Conservation (phyloP, 176 grass and related monocot species). For the Triticum dicoccoides region DNA sequence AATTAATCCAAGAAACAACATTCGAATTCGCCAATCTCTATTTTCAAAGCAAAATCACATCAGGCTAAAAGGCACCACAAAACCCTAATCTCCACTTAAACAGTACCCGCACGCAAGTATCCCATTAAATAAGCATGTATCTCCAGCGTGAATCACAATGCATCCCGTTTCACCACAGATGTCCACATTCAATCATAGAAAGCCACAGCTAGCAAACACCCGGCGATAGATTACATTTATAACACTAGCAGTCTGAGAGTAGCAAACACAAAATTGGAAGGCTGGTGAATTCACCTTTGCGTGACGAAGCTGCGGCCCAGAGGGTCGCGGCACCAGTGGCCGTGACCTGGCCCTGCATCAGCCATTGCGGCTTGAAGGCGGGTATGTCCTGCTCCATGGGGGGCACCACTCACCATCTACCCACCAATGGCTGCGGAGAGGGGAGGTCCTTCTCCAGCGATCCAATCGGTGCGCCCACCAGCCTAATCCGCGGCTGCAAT, state of each 20-base stretch:
- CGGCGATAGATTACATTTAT: slow-evolving; percentile 2
- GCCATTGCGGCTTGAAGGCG: slow-evolving; percentile 62
- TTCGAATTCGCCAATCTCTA: background rate
- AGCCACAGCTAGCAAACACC: slow-evolving; percentile 15
- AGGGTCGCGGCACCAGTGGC: slow-evolving; percentile 29
- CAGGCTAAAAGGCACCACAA: background rate
- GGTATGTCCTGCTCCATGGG: slow-evolving; percentile 55
- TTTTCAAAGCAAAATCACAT: background rate
- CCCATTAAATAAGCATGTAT: background rate
- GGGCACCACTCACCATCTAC: slow-evolving; percentile 62
- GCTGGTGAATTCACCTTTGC: slow-evolving; percentile 36
- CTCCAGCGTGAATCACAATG: background rate
- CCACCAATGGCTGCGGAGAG: slow-evolving; percentile 30
- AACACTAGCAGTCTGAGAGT: background rate
- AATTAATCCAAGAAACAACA: slow-evolving; percentile 10
- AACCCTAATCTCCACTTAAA: background rate
- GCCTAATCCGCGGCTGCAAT: slow-evolving; percentile 14
- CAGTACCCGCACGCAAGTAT: background rate
- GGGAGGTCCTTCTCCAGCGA: slow-evolving; percentile 26
- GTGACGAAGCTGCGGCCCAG: slow-evolving; percentile 32
- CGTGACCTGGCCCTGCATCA: slow-evolving; percentile 23
- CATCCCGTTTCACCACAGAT: background rate
- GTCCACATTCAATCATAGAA: background rate
- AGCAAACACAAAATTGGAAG: slow-evolving; percentile 6
- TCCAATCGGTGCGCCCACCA: slow-evolving; percentile 10